Conservation (phyloP, 139 green algal genomes). For the Chlorella ohadii region DNA sequence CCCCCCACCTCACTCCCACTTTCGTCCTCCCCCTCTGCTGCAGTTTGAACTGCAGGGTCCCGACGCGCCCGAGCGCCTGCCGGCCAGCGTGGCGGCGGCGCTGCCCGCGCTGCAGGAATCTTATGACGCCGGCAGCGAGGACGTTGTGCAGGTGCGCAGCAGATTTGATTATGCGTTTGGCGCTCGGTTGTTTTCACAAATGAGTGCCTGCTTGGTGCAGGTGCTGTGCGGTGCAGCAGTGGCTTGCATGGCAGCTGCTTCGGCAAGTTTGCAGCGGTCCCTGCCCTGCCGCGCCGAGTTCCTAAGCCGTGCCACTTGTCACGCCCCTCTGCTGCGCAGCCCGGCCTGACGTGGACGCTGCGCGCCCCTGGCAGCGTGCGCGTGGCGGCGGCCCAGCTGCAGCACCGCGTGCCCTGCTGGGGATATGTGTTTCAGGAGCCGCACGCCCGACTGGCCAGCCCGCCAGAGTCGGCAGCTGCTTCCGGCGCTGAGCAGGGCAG, state of each 20-base stretch:
- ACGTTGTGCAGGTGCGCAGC: slow-evolving; percentile 31
- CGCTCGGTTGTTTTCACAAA: too few relatives aligned
- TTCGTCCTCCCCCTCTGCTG: background rate
- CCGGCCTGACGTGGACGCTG: slow-evolving; percentile 54
- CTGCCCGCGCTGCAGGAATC: slow-evolving; percentile 12
- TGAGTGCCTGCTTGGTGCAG: background rate
- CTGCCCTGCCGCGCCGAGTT: too few relatives aligned
- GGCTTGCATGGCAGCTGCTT: too few relatives aligned
- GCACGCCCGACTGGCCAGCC: background rate
- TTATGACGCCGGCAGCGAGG: slow-evolving; percentile 43
- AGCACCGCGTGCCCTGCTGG: slow-evolving; percentile 88
- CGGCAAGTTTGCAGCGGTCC: too few relatives aligned
- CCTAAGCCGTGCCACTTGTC: too few relatives aligned
- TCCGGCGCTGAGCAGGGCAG: background rate
- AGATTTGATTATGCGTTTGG: too few relatives aligned
- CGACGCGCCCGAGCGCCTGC: slow-evolving; percentile 30
- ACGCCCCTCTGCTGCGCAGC: slow-evolving; percentile 5
- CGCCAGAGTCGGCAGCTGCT: background rate
- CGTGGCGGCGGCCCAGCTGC: slow-evolving; percentile 70
- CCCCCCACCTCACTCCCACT: too few relatives aligned
- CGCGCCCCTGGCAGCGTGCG: slow-evolving; percentile 36
- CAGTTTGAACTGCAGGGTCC: slow-evolving; percentile 33
- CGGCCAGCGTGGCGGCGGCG: background rate
- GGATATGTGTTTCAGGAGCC: slow-evolving; percentile 79
- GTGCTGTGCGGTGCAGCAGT: too few relatives aligned